phyloP scores from a whole-genome alignment of 352 stramenopile species.

The Phytopythium chamaehyphon region DNA sequence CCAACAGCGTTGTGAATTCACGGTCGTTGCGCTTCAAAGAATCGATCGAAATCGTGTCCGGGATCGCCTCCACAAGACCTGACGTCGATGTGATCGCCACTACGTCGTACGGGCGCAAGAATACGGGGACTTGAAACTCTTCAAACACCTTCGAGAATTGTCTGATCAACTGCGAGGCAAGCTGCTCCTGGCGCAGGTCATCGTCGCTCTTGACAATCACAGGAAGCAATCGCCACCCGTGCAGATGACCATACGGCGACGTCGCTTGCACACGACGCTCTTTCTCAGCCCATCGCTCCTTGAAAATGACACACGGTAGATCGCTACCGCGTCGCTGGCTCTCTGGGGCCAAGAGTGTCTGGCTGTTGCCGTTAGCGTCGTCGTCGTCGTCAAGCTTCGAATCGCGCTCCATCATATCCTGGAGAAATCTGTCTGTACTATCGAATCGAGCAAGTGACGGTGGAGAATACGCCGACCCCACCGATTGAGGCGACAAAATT shows the following conservation, averaged over 20 bases:
- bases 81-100: slow-evolving; percentile 92
- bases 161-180: slow-evolving; percentile 95
- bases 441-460: slow-evolving; percentile 58
- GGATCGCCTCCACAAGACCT: slow-evolving; percentile 96
- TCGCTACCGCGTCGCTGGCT: slow-evolving; percentile 13
- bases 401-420: slow-evolving; percentile 65
- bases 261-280: slow-evolving; percentile 86
- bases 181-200: slow-evolving; percentile 96
- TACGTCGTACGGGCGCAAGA: slow-evolving; percentile 95
- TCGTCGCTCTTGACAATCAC: slow-evolving; percentile 99
- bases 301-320: slow-evolving; percentile 85
- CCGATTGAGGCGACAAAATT: slow-evolving; percentile 46
- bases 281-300: slow-evolving; percentile 94
- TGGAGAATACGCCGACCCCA: slow-evolving; percentile 53
- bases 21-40: slow-evolving; percentile 96
- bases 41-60: slow-evolving; percentile 97
- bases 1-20: slow-evolving; percentile 87
- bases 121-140: slow-evolving; percentile 92
- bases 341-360: background rate
- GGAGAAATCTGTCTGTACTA: slow-evolving; percentile 71
- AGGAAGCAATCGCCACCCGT: slow-evolving; percentile 88
- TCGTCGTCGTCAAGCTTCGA: slow-evolving; percentile 67
- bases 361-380: slow-evolving; percentile 18
- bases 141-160: slow-evolving; percentile 94
- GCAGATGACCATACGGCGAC: slow-evolving; percentile 79